A percentile compares a stretch with the other conserved stretches of the same genome.
Evolutionary conservation across 208 protist species (phyloP).

Genomic region (Tritrichomonas foetus): DNA sequence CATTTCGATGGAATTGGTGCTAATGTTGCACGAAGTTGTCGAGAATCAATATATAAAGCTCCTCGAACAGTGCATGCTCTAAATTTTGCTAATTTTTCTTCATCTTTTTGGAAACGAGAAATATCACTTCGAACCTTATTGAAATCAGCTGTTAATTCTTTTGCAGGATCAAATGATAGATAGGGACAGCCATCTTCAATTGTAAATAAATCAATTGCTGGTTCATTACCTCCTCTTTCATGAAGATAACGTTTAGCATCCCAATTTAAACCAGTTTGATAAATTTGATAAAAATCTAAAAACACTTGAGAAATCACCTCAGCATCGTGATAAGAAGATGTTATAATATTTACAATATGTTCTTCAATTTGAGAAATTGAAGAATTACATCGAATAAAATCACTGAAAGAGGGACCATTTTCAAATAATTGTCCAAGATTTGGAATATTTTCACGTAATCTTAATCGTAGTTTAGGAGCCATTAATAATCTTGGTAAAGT

Average conservation of each 20-base stretch:
- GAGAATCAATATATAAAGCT: background rate
- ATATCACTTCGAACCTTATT: background rate
- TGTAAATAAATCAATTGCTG: background rate
- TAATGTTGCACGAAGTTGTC: background rate
- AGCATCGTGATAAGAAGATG: background rate
- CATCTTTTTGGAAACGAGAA: background rate
- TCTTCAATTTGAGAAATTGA: background rate
- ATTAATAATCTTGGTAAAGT: background rate
- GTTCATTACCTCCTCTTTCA: background rate
- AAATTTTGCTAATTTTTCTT: background rate
- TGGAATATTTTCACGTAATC: background rate
- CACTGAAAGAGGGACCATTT: background rate
- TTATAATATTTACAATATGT: background rate
- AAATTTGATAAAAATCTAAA: background rate
- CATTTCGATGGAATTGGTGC: background rate
- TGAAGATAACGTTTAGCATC: background rate
- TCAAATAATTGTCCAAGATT: background rate
- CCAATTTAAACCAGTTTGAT: background rate
- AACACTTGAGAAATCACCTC: background rate
- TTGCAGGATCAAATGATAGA: background rate
- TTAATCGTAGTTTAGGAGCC: background rate
- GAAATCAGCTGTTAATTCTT: constrained; percentile 21
- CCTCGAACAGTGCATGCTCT: background rate
- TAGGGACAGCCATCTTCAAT: background rate
- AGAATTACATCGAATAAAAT: background rate